These are phyloP conservation scores for Ascobolus immersus DNA, from an alignment of 495 filamentous ascomycete species.

Conservation along the genomic window DNA sequence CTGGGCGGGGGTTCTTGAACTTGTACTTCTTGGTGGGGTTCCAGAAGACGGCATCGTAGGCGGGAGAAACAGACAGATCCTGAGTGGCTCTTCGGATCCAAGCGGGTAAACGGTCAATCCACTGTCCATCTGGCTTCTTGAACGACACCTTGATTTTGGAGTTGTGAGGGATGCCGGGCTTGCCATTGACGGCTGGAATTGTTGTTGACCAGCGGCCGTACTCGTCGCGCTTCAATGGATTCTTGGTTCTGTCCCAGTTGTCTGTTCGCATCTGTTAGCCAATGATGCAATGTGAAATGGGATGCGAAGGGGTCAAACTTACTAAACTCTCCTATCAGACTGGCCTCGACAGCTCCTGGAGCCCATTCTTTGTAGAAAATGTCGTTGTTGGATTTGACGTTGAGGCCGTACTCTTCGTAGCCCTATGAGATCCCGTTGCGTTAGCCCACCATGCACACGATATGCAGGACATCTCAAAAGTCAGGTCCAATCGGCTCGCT, in stretches of 20 bases:
- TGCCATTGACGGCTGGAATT: constrained; percentile 43
- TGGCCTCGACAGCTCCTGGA: constrained; percentile 57
- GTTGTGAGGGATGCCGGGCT: constrained; percentile 64
- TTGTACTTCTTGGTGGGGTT: constrained; percentile 60
- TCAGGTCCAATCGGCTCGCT: constrained; percentile 9
- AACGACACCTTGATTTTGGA: constrained; percentile 89
- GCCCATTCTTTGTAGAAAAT: constrained; percentile 93
- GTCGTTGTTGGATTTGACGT: constrained; percentile 50
- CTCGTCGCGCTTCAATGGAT: constrained; percentile 58
- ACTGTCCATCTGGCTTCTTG: constrained; percentile 48
- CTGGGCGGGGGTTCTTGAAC: constrained; percentile 60
- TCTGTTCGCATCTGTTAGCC: constrained; percentile 24
- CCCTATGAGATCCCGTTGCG: constrained; percentile 28
- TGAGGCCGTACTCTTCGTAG: constrained; percentile 63
- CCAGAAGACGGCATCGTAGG: constrained; percentile 92
- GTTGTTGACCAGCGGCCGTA: constrained; percentile 78
- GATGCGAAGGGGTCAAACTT: constrained; percentile 13
- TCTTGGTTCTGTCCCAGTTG: constrained; percentile 58
- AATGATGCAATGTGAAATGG: constrained; percentile 13
- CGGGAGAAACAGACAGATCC: constrained; percentile 62
- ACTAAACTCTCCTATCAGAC: constrained; percentile 95
- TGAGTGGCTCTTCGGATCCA: constrained; percentile 97
- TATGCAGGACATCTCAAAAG: background rate
- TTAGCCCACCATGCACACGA: constrained; percentile 1
- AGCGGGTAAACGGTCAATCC: constrained; percentile 68